Percentiles rank a stretch among this genome's conserved stretches.
Conservation (phyloP, 306 rosid genomes). For the Hylodesmum podocarpum region DNA sequence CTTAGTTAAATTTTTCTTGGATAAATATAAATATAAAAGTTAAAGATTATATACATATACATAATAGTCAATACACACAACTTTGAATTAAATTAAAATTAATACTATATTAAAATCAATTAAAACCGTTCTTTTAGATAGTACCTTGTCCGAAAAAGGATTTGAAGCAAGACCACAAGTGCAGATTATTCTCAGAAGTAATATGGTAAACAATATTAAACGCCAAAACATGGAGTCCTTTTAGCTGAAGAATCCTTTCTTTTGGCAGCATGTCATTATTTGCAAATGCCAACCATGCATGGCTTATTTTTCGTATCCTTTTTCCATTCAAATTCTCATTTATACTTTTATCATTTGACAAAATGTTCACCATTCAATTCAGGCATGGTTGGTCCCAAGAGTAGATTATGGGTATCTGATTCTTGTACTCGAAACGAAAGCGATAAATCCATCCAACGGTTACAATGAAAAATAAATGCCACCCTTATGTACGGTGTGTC, state of each 20-base stretch:
- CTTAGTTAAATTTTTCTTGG: too few relatives aligned
- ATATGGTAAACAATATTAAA: background rate
- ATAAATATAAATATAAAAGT: too few relatives aligned
- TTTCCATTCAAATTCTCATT: background rate
- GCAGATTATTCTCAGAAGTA: background rate
- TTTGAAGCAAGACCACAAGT: background rate
- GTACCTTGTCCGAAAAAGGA: background rate
- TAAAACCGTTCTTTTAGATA: background rate
- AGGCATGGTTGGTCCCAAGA: constrained; percentile 16
- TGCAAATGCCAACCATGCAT: constrained; percentile 7
- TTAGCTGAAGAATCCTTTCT: constrained; percentile 16
- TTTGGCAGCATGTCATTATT: constrained; percentile 18
- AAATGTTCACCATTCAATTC: constrained; percentile 27
- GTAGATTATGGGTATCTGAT: constrained; percentile 25
- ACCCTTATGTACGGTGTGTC: background rate
- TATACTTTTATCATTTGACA: constrained; percentile 20
- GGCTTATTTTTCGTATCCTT: constrained; percentile 2
- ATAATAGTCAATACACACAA: too few relatives aligned
- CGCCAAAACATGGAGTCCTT: background rate
- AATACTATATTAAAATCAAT: background rate
- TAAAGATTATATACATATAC: too few relatives aligned
- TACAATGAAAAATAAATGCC: constrained; percentile 13
- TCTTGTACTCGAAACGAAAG: constrained; percentile 22
- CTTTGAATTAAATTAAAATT: background rate
- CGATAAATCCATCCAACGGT: constrained; percentile 20